Base-by-base conservation (phyloP, 805 yeast species). In the Schwanniomyces polymorphus region DNA sequence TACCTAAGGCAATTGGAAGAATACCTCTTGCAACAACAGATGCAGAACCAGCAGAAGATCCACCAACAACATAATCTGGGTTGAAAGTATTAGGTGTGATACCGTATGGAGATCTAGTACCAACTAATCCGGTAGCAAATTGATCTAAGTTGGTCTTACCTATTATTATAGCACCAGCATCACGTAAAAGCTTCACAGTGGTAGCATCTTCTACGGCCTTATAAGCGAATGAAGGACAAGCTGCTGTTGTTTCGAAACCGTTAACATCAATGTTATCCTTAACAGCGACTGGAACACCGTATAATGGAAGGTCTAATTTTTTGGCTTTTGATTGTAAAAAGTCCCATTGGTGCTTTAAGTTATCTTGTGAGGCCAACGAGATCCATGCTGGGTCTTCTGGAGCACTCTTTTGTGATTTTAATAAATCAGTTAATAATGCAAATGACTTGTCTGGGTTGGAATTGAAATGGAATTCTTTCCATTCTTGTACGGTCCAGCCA, bases 61-160 rank as follows among this genome's bases (percentile, higher is more conserved):
- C 99, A 43, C 99, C 99, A 46, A 91, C 81, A 14, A 92, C 97
- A 61, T 91, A 91, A 41, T 82, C 74, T 42, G 75, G 70, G 55
- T 86, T 75, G 66, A 92, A 90, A 1, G 92, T 84, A 65, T 86
- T 85, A 33, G 90, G 83, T 5, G 97, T 87, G 56, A 84, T 80
- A 10, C 99, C 99, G 63, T 92, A 92, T 1, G 99, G 98, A 6
- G 97, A 88, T 60, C 99, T 80, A 27, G 90, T 85, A 38, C 99
- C 99, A 1, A 92, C 98, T 48, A 92, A 76, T 33, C 99, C 99
- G 2, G 99, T 94, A 10, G 98, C 98, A 70, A 92, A 92, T 67
- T 92, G 99, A 65, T 92, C 99, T 65, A 92, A 74, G 66, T 92
- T 92, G 45, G 98, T 94, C 67, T 92, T 92, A 49, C 98, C 98